phyloP scores from a whole-genome alignment of 2,329 filamentous ascomycete species.

The Endocalyx cinctus region DNA sequence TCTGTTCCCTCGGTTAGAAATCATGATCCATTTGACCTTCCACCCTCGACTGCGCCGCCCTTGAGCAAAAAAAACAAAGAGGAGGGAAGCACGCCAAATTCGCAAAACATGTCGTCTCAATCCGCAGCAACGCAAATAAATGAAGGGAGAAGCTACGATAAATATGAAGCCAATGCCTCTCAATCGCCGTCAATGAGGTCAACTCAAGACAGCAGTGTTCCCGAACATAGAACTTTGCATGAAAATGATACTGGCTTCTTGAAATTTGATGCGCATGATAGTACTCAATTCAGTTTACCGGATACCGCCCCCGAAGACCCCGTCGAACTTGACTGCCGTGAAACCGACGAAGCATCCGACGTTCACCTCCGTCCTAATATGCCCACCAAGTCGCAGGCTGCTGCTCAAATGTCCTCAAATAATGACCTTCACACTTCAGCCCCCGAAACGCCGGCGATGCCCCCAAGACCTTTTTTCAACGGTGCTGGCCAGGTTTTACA shows the following conservation, averaged over 20 bases:
- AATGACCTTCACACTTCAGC: conserved; percentile 17
- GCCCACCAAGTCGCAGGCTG: conserved; percentile 17
- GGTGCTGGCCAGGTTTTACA: conserved; percentile 30
- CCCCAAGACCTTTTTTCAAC: conserved; percentile 43
- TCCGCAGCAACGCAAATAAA: conserved; percentile 56
- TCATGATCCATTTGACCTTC: conserved; percentile 11
- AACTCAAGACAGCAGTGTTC: conserved; percentile 18
- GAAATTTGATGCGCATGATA: conserved; percentile 27
- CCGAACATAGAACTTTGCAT: conserved; percentile 32
- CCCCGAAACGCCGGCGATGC: conserved; percentile 46
- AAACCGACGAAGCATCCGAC: too few relatives aligned
- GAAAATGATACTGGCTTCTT: conserved; percentile 49
- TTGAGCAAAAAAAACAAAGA: conserved; percentile 31
- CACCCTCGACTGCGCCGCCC: conserved; percentile 4
- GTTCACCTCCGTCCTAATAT: conserved; percentile 4
- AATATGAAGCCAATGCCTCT: conserved; percentile 28
- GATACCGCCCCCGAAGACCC: conserved; percentile 15
- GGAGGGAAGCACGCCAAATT: too few relatives aligned
- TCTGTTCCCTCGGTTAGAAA: conserved; percentile 11
- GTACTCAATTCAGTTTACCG: conserved; percentile 32
- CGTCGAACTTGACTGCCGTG: too few relatives aligned
- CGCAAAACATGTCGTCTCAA: conserved; percentile 41
- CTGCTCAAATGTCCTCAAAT: conserved; percentile 34
- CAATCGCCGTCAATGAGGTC: conserved; percentile 17
- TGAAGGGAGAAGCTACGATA: conserved; percentile 50